Percentiles rank a stretch among this genome's conserved stretches.
Conservation (phyloP, 2,329 filamentous ascomycete species). For the Ophiostoma perfectum region DNA sequence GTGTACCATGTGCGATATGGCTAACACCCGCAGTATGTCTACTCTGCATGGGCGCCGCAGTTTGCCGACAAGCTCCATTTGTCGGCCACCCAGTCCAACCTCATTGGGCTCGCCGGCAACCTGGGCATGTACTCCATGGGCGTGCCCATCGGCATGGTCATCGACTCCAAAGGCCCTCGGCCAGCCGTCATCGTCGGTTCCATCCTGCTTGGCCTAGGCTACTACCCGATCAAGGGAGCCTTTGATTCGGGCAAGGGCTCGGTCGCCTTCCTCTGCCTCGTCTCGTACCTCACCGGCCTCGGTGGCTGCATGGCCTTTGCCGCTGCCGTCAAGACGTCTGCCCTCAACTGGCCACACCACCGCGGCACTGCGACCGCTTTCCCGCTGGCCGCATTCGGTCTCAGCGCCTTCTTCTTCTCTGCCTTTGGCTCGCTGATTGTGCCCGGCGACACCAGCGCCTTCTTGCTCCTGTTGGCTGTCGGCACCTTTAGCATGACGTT, state of each 20-base stretch:
- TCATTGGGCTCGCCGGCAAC: conserved; percentile 82
- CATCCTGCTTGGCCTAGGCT: conserved; percentile 67
- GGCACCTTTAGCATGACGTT: conserved; percentile 75
- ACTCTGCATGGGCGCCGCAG: conserved; percentile 95
- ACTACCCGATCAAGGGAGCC: conserved; percentile 77
- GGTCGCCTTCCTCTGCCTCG: conserved; percentile 66
- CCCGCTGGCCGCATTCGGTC: conserved; percentile 82
- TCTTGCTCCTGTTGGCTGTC: conserved; percentile 72
- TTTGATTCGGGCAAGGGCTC: conserved; percentile 62
- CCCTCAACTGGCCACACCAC: conserved; percentile 85
- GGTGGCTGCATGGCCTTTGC: conserved; percentile 90
- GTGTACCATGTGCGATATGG: neutral
- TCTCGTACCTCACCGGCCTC: conserved; percentile 77
- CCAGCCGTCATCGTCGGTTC: conserved; percentile 72
- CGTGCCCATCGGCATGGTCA: conserved; percentile 80
- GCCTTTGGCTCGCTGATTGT: conserved; percentile 70
- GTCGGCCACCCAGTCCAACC: conserved; percentile 85
- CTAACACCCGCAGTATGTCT: conserved; percentile 67
- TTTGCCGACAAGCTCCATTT: conserved; percentile 82
- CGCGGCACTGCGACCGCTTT: conserved; percentile 92
- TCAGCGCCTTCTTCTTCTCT: conserved; percentile 96
- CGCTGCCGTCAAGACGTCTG: conserved; percentile 77
- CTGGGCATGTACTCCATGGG: conserved; percentile 91
- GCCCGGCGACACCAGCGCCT: conserved; percentile 73
- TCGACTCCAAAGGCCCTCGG: conserved; percentile 75